Conservation (phyloP, 2,329 filamentous ascomycete species). For the Emmonsiellopsis sp. region DNA sequence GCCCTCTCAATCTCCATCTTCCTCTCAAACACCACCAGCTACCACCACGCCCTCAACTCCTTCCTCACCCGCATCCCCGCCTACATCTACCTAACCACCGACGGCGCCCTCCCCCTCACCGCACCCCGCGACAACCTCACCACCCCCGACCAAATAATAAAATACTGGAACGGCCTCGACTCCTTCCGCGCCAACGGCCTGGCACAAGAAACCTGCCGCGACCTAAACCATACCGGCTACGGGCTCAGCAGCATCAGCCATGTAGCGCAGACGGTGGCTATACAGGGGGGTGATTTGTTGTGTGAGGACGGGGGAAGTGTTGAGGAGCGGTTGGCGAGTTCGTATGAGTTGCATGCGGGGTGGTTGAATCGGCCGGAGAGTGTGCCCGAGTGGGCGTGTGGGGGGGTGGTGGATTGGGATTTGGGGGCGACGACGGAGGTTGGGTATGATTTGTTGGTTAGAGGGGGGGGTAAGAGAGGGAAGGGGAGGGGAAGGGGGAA, state of each 20-base stretch:
- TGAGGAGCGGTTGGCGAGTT: conserved; percentile 12
- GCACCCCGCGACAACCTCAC: conserved; percentile 1
- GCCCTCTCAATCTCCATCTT: conserved; percentile 18
- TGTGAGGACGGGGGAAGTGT: not conserved
- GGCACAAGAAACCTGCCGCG: conserved; percentile 22
- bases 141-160: not conserved
- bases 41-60: conserved; percentile 16
- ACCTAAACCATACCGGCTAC: conserved; percentile 20
- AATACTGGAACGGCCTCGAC: conserved; percentile 12
- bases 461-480: not conserved
- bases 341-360: conserved; percentile 17
- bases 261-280: conserved; percentile 20
- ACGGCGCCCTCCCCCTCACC: conserved; percentile 14
- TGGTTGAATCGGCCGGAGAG: conserved; percentile 9
- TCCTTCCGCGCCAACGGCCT: conserved; percentile 12
- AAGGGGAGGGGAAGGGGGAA: not conserved
- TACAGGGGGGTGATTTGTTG: conserved; percentile 20
- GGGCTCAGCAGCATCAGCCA: conserved; percentile 20
- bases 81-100: conserved; percentile 18
- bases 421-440: conserved; percentile 17
- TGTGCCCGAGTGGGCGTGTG: conserved; percentile 15
- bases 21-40: conserved; percentile 15
- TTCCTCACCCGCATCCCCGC: conserved; percentile 19
- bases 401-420: conserved; percentile 8
- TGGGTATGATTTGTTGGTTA: conserved; percentile 18